These are phyloP conservation scores for Alternaria sp. DNA, from an alignment of 2,329 filamentous ascomycete genomes.

Conservation along the genomic window DNA sequence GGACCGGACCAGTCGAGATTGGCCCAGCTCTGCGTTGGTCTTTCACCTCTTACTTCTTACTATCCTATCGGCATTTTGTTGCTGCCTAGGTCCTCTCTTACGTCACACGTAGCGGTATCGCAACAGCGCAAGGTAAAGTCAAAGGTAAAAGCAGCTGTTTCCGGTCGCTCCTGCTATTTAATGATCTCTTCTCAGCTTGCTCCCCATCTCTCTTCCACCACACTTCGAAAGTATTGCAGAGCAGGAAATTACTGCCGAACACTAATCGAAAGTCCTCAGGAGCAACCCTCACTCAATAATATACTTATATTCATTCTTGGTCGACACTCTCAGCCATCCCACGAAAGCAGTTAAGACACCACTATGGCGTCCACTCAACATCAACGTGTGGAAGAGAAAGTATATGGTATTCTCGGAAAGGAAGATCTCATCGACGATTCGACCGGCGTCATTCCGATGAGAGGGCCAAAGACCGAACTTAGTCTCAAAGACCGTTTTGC, in stretches of 20 bases:
- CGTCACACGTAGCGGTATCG: background rate
- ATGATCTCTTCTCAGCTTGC: background rate
- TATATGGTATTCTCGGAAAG: no score
- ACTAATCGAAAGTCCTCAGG: no score
- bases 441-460: background rate
- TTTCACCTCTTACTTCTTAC: background rate
- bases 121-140: background rate
- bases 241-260: background rate
- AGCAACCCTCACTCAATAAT: no score
- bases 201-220: background rate
- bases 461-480: background rate
- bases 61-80: background rate
- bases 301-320: background rate
- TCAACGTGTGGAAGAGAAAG: background rate
- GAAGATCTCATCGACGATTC: constrained; percentile 12
- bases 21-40: background rate
- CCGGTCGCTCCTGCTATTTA: background rate
- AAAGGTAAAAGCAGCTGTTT: background rate
- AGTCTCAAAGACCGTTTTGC: background rate
- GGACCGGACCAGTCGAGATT: background rate
- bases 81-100: background rate
- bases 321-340: no score
- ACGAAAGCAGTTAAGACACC: no score
- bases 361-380: background rate
- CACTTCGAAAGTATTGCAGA: no score